Evolutionary conservation across 192 early-diverging fungal species (phyloP).

Genomic region (Umbelopsis vinacea): DNA sequence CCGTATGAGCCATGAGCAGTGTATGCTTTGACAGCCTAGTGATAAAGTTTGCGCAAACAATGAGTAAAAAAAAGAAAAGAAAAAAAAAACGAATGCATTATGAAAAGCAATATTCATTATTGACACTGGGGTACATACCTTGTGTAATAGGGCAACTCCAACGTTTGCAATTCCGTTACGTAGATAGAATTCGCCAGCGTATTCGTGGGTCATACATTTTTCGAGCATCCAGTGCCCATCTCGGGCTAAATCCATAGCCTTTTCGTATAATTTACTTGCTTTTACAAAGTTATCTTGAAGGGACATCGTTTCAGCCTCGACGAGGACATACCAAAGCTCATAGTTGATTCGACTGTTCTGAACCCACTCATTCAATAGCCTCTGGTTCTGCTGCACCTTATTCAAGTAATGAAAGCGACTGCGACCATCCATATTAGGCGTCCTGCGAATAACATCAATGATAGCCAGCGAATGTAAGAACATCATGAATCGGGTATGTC

Average conservation of each 20-base stretch:
- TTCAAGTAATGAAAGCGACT: background rate
- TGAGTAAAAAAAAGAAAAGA: background rate
- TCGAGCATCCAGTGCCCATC: slow-evolving; percentile 37
- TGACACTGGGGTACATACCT: background rate
- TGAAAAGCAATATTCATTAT: background rate
- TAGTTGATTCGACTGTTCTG: slow-evolving; percentile 20
- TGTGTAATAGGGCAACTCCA: slow-evolving; percentile 29
- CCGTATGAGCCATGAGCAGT: slow-evolving; percentile 33
- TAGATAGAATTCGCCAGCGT: slow-evolving; percentile 36
- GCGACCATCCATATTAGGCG: background rate
- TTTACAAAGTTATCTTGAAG: slow-evolving; percentile 19
- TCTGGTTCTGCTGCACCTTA: slow-evolving; percentile 25
- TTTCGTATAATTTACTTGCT: slow-evolving; percentile 29
- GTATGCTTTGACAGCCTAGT: slow-evolving; percentile 27
- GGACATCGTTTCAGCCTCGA: slow-evolving; percentile 32
- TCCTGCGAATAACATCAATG: slow-evolving; percentile 24
- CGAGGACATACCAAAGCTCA: slow-evolving; percentile 32
- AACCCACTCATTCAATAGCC: slow-evolving; percentile 25
- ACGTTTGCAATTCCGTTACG: slow-evolving; percentile 30
- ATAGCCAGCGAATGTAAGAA: slow-evolving; percentile 33
- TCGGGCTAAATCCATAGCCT: slow-evolving; percentile 32
- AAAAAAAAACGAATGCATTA: background rate
- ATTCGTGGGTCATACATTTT: slow-evolving; percentile 34
- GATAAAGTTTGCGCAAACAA: background rate
- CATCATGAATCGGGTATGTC: slow-evolving; percentile 38